Evolutionary conservation across 179 eudicot genomes (phyloP), one percentile per base, ranked within the genome.

Genomic region (Beta lomatogona): DNA sequence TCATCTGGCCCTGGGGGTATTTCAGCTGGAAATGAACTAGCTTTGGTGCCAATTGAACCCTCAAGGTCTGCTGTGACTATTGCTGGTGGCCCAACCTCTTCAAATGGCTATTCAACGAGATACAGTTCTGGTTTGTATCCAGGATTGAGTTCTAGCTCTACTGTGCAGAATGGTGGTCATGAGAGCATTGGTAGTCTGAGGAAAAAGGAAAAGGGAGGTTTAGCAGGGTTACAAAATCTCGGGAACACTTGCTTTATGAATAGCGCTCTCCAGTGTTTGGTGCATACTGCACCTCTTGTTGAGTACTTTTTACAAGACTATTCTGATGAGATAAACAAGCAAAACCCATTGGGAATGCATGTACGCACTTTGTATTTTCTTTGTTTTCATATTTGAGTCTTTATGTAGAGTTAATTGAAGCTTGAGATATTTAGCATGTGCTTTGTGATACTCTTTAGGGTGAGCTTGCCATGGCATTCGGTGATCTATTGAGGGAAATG

Each of bases 181-280:
- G 92, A 91, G 45, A 79, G 52, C 61, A 72, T 74, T 77, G 88
- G 85, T 79, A 84, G 78, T 80, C 66, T 65, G 76, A 77, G 69
- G 14, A 89, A 87, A 88, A 88, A 86, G 67, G 97, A 87, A 45
- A 83, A 78, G 79, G 89, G 93, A 86, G 99, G 99, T 71, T 87
- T 97, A 83, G 95, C 98, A 31, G 99, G 99, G 73, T 81, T 94
- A 82, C 95, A 92, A 82, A 97, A 97, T 89, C 91, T 97, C 82
- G 99, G 99, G 66, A 93, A 94, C 81, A 97, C 99, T 84, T 97
- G 99, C 88, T 97, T 97, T 86, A 97, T 97, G 99, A 97, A 97
- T 86, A 94, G 99, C 82, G 86, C 99, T 50, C 87, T 97, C 70
- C 99, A 97, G 84, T 97, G 99, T 90, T 87, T 97, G 79, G 93